Conservation (phyloP, 345 rosid species). For the Acer saccharum region DNA sequence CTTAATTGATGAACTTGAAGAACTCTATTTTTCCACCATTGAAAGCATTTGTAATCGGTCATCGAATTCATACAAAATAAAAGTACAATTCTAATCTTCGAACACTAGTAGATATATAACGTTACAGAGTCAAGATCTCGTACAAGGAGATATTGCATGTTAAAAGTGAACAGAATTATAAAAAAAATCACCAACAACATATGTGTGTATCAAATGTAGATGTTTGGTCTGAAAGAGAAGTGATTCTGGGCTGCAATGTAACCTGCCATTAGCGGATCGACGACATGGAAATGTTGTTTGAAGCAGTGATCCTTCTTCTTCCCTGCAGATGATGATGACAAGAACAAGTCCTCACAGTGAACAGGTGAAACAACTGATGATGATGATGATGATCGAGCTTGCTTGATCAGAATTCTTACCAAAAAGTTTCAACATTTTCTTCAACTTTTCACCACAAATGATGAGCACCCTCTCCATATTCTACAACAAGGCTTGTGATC, state of each 20-base stretch:
- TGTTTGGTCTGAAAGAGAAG: conserved; percentile 28
- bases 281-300: background rate
- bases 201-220: conserved; percentile 18
- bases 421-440: conserved; percentile 11
- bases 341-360: conserved; percentile 37
- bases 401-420: background rate
- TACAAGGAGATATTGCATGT: too few species aligned
- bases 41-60: too few species aligned
- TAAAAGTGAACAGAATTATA: too few species aligned
- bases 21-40: too few species aligned
- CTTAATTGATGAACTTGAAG: conserved; percentile 17
- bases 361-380: conserved; percentile 11
- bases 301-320: background rate
- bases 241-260: conserved; percentile 36
- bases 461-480: conserved; percentile 18
- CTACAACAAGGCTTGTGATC: background rate
- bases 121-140: too few species aligned
- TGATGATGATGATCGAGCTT: background rate
- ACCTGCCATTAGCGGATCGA: conserved; percentile 20
- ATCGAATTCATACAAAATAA: too few species aligned
- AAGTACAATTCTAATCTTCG: too few species aligned
- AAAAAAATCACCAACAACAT: background rate
- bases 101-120: too few species aligned
- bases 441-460: conserved; percentile 16
- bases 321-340: conserved; percentile 25